These are phyloP conservation scores for Priceomyces haplophilus DNA, from an alignment of 805 yeast genomes.

Conservation along the genomic window DNA sequence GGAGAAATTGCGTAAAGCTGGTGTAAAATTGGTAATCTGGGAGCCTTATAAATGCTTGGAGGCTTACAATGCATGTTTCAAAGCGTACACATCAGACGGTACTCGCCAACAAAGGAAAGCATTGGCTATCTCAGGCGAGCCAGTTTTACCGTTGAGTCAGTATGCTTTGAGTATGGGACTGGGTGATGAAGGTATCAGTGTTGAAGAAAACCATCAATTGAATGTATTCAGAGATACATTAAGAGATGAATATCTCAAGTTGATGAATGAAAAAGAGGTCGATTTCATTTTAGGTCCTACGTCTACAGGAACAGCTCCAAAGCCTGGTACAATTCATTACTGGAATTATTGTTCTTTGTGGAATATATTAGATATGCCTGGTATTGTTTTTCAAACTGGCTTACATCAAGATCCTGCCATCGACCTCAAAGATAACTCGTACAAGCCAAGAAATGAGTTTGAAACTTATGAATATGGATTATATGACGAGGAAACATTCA, in stretches of 20 bases:
- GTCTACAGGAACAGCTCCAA: constrained; percentile 14
- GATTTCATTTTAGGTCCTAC: constrained; percentile 8
- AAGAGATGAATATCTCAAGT: constrained; percentile 14
- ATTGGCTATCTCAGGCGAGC: constrained; percentile 4
- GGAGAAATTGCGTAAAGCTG: constrained; percentile 3
- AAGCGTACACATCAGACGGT: constrained; percentile 5
- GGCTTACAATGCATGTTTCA: constrained; percentile 42
- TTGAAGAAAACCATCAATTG: constrained; percentile 9
- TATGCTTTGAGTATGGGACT: constrained; percentile 3
- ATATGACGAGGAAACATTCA: constrained; percentile 46
- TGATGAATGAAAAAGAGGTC: constrained; percentile 10
- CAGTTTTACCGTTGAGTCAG: constrained; percentile 4
- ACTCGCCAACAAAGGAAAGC: constrained; percentile 1
- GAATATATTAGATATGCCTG: constrained; percentile 20
- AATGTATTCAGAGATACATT: constrained; percentile 8
- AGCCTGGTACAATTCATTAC: constrained; percentile 17
- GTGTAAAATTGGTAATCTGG: constrained; percentile 4
- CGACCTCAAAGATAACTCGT: constrained; percentile 16
- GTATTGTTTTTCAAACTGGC: constrained; percentile 16
- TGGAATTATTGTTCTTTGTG: constrained; percentile 21
- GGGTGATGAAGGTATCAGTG: constrained; percentile 18
- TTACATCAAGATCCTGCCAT: constrained; percentile 12
- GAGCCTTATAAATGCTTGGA: constrained; percentile 53
- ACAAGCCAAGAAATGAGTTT: constrained; percentile 42
- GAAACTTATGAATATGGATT: constrained; percentile 48